Base-by-base conservation (phyloP, 257 asterid genomes). In the Buddleja alternifolia region DNA sequence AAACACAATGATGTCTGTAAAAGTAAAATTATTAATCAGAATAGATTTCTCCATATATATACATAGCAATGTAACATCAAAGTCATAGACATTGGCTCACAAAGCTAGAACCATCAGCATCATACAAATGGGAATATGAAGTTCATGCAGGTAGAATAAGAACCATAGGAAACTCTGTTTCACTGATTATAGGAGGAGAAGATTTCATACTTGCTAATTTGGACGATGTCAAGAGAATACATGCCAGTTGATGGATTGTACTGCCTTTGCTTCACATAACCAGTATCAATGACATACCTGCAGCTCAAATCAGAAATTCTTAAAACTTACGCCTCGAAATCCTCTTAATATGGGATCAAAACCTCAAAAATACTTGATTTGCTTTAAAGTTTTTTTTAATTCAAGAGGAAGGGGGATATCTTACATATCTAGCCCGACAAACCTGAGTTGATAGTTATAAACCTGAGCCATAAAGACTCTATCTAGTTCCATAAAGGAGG, bases 181-280 rank as follows among this genome's bases (percentile, higher is more conserved):
- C 45, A 63, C 4, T 63, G 60, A 63, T 47, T 36, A 64, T 40
- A 47, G 39, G 16, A 54, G 34, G 51, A 47, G 54, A 58, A 14
- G 51, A 56, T 64, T 47, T 15, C 93, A 60, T 88, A 90, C 98
- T 93, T 93, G 97, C 99, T 93, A 63, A 93, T 90, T 85, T 83
- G 96, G 81, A 90, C 91, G 73, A 85, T 78, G 73, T 90, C 97
- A 64, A 93, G 96, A 40, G 99, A 88, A 78, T 93, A 93, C 97
- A 90, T 90, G 90, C 97, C 97, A 69, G 87, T 84, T 71, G 95
- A 80, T 69, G 99, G 97, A 80, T 90, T 93, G 81, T 93, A 93
- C 55, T 90, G 96, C 20, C 96, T 90, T 73, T 93, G 97, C 89
- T 93, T 93, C 84, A 93, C 99, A 70, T 82, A 88, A 73, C 99